phyloP scores from a whole-genome alignment of 441 rosid genomes.

The Gossypium trilobum region DNA sequence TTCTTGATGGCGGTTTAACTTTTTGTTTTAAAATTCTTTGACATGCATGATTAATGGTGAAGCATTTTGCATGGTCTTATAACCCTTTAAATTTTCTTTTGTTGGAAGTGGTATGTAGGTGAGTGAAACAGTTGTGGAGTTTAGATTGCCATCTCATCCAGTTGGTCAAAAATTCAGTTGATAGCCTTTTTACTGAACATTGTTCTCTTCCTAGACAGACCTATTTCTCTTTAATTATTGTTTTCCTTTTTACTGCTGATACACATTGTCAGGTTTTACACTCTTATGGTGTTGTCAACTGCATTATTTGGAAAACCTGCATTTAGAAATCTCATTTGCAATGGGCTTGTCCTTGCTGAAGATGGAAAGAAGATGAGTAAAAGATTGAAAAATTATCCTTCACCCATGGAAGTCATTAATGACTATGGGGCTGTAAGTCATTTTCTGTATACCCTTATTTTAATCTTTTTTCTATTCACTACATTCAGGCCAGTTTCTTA shows the following conservation, averaged over 20 bases:
- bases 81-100: background rate
- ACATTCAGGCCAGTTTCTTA: background rate
- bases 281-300: slow-evolving; percentile 95
- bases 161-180: background rate
- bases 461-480: background rate
- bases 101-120: background rate
- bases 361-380: slow-evolving; percentile 99
- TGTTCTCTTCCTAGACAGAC: background rate
- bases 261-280: slow-evolving; percentile 65
- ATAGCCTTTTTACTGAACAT: background rate
- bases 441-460: background rate
- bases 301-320: slow-evolving; percentile 94
- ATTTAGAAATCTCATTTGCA: slow-evolving; percentile 85
- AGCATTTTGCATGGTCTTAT: background rate
- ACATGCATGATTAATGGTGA: background rate
- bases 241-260: background rate
- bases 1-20: background rate
- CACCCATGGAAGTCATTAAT: slow-evolving; percentile 80
- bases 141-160: background rate
- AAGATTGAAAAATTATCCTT: slow-evolving; percentile 76
- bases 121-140: background rate
- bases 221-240: background rate
- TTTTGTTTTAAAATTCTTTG: background rate
- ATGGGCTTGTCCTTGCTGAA: slow-evolving; percentile 92
- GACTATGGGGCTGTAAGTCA: slow-evolving; percentile 90